Conservation (phyloP, 1,284 basidiomycete genomes). For the Ceratobasidium theobromae region DNA sequence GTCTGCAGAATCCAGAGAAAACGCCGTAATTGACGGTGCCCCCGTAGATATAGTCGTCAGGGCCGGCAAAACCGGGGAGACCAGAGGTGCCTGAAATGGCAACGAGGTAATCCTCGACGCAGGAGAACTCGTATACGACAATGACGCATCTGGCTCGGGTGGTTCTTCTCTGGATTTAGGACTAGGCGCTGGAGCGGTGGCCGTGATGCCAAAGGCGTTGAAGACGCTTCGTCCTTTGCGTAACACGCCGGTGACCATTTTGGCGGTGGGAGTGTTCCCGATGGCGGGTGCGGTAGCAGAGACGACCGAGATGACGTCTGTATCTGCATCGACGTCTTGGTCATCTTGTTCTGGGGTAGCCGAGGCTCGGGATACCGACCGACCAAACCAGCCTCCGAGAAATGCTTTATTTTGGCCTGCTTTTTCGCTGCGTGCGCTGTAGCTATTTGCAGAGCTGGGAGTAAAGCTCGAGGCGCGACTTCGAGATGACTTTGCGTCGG, state of each 20-base stretch:
- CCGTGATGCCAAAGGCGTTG: slow-evolving; percentile 21
- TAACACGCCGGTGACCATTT: slow-evolving; percentile 23
- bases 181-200: background rate
- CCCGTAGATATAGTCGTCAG: slow-evolving; percentile 36
- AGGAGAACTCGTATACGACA: slow-evolving; percentile 16
- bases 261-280: slow-evolving; percentile 19
- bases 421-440: slow-evolving; percentile 19
- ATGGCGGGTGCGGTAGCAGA: slow-evolving; percentile 2
- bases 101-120: slow-evolving; percentile 8
- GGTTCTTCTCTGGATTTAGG: background rate
- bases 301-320: slow-evolving; percentile 16
- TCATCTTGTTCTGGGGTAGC: slow-evolving; percentile 4
- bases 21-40: slow-evolving; percentile 34
- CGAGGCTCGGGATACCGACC: slow-evolving; percentile 1
- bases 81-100: slow-evolving; percentile 32
- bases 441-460: slow-evolving; percentile 17
- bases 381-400: slow-evolving; percentile 27
- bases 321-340: background rate
- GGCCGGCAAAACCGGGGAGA: slow-evolving; percentile 40
- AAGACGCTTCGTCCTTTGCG: slow-evolving; percentile 24
- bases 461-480: slow-evolving; percentile 33
- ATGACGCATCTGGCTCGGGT: background rate
- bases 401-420: slow-evolving; percentile 34
- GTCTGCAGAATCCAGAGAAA: slow-evolving; percentile 36
- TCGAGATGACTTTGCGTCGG: slow-evolving; percentile 39